Evolutionary conservation across 2,329 filamentous ascomycete genomes (phyloP).

Genomic region (Phialophora macrospora): DNA sequence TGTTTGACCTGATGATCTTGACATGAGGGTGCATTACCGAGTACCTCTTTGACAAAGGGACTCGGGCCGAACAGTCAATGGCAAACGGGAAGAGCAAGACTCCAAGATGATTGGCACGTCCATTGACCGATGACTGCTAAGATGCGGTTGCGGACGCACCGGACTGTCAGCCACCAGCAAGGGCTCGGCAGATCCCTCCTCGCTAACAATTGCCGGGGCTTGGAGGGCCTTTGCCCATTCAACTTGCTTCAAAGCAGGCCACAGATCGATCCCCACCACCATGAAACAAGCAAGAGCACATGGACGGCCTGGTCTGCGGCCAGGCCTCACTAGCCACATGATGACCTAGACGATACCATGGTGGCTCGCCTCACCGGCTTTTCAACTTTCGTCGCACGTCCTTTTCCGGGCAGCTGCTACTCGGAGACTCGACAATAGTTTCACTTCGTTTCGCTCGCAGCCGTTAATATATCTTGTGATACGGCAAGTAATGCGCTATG

Average conservation of each 20-base stretch:
- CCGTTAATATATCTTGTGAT: background rate
- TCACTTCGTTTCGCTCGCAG: background rate
- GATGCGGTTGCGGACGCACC: conserved; percentile 1
- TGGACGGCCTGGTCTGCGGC: conserved; percentile 7
- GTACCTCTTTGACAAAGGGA: background rate
- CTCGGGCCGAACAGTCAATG: background rate
- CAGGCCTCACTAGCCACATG: conserved; percentile 16
- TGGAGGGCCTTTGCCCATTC: conserved; percentile 9
- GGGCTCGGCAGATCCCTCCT: conserved; percentile 21
- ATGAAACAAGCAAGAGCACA: conserved; percentile 14
- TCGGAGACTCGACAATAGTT: background rate
- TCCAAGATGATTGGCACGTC: background rate
- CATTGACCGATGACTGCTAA: background rate
- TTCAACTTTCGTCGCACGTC: background rate
- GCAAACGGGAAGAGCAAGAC: background rate
- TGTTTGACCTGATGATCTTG: background rate
- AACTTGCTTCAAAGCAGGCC: conserved; percentile 1
- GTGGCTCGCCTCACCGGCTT: background rate
- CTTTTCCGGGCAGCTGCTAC: background rate
- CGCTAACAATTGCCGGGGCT: conserved; percentile 16
- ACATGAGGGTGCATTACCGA: conserved; percentile 1
- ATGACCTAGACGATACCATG: background rate
- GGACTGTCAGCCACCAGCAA: conserved; percentile 9
- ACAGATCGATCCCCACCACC: conserved; percentile 8
- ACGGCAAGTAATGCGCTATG: background rate